phyloP scores from a whole-genome alignment of 164 flowering plant genomes.

The Annona cherimola region DNA sequence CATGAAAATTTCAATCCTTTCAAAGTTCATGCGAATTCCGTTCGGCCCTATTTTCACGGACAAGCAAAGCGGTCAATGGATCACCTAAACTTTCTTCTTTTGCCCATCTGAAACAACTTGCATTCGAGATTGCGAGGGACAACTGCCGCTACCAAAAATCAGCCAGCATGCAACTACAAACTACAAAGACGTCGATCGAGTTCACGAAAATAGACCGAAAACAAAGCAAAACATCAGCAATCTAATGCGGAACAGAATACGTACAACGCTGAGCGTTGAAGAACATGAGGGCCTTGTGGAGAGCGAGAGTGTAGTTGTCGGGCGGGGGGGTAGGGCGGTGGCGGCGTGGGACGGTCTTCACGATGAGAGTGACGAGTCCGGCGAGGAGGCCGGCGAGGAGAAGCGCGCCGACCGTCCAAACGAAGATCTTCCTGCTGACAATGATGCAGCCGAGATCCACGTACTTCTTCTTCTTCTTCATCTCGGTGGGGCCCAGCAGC shows the following conservation, averaged over 20 bases:
- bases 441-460: slow-evolving; percentile 93
- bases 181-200: neutral
- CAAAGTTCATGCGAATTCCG: too few species aligned
- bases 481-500: slow-evolving; percentile 70
- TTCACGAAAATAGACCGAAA: neutral
- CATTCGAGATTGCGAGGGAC: too few species aligned
- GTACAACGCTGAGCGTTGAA: slow-evolving; percentile 72
- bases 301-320: slow-evolving; percentile 64
- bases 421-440: slow-evolving; percentile 79
- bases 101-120: too few species aligned
- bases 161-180: too few species aligned
- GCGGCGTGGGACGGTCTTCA: slow-evolving; percentile 69
- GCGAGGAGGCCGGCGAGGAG: slow-evolving; percentile 55
- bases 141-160: too few species aligned
- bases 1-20: too few species aligned
- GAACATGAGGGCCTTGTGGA: slow-evolving; percentile 51
- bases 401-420: slow-evolving; percentile 73
- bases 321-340: slow-evolving; percentile 53
- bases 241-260: slow-evolving; percentile 42
- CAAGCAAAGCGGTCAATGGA: too few species aligned
- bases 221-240: neutral
- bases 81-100: too few species aligned
- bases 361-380: slow-evolving; percentile 62
- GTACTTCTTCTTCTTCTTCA: slow-evolving; percentile 77
- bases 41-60: too few species aligned